Percentiles rank a stretch among this genome's conserved stretches.
Conservation (phyloP, 805 yeast genomes). For the Starmerella scarabaei region DNA sequence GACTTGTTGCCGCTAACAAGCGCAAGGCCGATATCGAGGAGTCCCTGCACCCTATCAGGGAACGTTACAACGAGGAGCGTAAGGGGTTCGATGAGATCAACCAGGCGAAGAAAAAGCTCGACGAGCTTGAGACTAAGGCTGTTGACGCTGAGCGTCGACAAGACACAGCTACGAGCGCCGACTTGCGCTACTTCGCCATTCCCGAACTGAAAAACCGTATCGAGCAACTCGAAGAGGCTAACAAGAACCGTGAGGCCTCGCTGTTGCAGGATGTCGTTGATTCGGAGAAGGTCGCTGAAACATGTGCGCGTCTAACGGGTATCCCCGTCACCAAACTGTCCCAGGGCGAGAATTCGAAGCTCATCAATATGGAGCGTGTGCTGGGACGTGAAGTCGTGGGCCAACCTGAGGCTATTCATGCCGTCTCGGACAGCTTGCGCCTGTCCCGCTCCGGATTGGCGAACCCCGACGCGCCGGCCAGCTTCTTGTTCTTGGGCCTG, state of each 20-base stretch:
- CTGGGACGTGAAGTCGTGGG: conserved; percentile 80
- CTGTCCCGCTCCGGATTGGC: conserved; percentile 87
- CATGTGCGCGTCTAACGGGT: conserved; percentile 93
- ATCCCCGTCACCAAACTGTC: conserved; percentile 90
- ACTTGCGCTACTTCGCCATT: conserved; percentile 90
- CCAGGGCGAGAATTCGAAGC: conserved; percentile 87
- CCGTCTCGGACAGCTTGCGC: conserved; percentile 90
- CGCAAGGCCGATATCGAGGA: conserved; percentile 76
- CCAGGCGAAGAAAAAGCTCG: conserved; percentile 75
- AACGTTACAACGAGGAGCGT: conserved; percentile 73
- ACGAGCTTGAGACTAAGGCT: conserved; percentile 86
- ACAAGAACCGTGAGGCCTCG: conserved; percentile 48
- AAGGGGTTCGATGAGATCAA: conserved; percentile 86
- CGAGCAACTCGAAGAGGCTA: conserved; percentile 61
- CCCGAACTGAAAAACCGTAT: conserved; percentile 79
- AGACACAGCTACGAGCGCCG: conserved; percentile 90
- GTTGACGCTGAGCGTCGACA: conserved; percentile 94
- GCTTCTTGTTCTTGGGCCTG: conserved; percentile 85
- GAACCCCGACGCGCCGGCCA: conserved; percentile 93
- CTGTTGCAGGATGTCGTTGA: conserved; percentile 85
- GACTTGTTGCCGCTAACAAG: conserved; percentile 65
- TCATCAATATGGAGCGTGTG: conserved; percentile 87
- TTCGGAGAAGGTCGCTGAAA: conserved; percentile 85
- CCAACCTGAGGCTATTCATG: conserved; percentile 88
- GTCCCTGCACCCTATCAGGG: conserved; percentile 70